These are phyloP conservation scores for Pelargonium myrrhifolium DNA, from an alignment of 441 rosid species.

Conservation along the genomic window DNA sequence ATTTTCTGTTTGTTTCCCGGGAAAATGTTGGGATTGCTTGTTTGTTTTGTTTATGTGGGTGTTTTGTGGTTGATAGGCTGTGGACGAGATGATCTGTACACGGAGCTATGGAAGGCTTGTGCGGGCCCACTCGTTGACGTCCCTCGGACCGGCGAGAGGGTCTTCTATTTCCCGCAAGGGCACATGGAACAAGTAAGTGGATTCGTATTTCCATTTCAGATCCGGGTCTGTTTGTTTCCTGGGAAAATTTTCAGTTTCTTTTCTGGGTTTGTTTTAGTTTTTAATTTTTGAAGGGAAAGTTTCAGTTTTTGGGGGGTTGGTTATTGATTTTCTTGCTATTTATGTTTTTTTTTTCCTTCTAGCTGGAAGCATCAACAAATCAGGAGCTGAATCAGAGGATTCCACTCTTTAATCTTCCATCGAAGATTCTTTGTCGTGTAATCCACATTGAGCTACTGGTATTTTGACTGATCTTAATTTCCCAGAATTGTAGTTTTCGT, in stretches of 20 bases:
- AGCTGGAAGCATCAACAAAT: constrained; percentile 89
- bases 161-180: constrained; percentile 62
- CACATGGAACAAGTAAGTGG: constrained; percentile 60
- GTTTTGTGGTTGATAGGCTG: constrained; percentile 10
- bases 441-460: constrained; percentile 66
- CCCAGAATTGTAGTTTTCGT: too few relatives aligned
- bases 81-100: constrained; percentile 34
- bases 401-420: constrained; percentile 60
- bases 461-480: constrained; percentile 13
- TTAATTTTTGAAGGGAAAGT: background rate
- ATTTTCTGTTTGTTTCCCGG: too few relatives aligned
- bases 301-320: background rate
- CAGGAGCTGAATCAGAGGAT: constrained; percentile 61
- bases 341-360: constrained; percentile 16
- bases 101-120: constrained; percentile 53
- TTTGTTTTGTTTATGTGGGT: constrained; percentile 10
- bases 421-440: constrained; percentile 85
- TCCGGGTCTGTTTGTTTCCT: constrained; percentile 20
- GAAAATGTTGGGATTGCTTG: constrained; percentile 5
- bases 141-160: constrained; percentile 41
- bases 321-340: background rate
- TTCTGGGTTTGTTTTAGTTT: constrained; percentile 11
- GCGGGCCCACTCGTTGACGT: constrained; percentile 62
- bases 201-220: constrained; percentile 7
- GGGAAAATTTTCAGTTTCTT: background rate